These are phyloP conservation scores for Aspergillus pseudoviridinutans DNA, from an alignment of 2,329 filamentous ascomycete species.

Conservation along the genomic window DNA sequence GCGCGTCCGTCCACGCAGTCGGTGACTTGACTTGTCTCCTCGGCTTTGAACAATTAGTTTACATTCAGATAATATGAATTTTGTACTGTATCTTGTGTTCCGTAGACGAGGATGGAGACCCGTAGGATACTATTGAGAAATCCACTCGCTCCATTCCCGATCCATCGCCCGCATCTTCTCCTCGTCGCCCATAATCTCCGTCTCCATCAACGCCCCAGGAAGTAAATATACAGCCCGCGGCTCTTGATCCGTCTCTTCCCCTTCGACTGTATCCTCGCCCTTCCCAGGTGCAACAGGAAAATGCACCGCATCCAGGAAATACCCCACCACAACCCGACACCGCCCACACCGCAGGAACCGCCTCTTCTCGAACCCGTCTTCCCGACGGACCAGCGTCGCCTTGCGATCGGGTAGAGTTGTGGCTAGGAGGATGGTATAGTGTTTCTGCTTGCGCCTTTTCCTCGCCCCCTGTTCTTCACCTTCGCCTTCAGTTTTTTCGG, in stretches of 20 bases:
- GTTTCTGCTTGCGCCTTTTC: conserved; percentile 18
- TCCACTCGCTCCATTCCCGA: conserved; percentile 35
- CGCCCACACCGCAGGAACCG: conserved; percentile 56
- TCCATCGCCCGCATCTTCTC: conserved; percentile 27
- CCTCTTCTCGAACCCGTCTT: conserved; percentile 66
- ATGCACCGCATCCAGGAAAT: conserved; percentile 56
- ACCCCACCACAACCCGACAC: conserved; percentile 60
- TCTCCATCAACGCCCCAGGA: conserved; percentile 56
- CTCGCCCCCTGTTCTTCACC: conserved; percentile 12
- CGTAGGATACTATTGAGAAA: conserved; percentile 3
- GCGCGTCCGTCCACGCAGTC: neutral
- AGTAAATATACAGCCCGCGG: conserved; percentile 55
- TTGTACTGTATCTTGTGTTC: neutral
- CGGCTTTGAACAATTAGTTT: neutral
- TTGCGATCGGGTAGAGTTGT: conserved; percentile 47
- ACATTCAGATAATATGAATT: neutral
- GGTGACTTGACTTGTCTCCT: neutral
- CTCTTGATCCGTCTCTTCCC: conserved; percentile 19
- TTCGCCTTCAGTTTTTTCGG: conserved; percentile 10
- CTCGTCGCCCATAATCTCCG: conserved; percentile 50
- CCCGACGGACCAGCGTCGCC: conserved; percentile 50
- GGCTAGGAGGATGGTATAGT: conserved; percentile 51
- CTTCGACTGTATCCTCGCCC: neutral
- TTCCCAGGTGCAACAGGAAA: conserved; percentile 23
- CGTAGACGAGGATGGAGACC: neutral